Evolutionary conservation across 108 stramenopile species (phyloP), one percentile per base, ranked within the genome.

Genomic region (Skeletonema potamos): DNA sequence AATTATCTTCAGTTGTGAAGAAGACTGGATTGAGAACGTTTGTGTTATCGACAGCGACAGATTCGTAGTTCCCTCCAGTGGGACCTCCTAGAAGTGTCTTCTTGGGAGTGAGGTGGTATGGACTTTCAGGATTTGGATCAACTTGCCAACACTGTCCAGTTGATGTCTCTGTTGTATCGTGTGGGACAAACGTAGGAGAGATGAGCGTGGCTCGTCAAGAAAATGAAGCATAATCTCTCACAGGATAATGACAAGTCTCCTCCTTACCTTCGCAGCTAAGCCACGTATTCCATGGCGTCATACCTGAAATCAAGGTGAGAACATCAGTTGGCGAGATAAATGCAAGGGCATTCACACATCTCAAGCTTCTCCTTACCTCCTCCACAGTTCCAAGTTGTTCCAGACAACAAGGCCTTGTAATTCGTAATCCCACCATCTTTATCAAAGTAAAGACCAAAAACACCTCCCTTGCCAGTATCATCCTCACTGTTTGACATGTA

Each of bases 401-500:
- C 67, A 0, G 30, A 54, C 10, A 85, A 33, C 2, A 84, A 6
- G 0, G 28, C 11, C 22, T 62, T 30, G 46, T 88, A 88, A 29
- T 74, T 69, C 22, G 73, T 41, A 20, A 84, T 36, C 29, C 72
- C 57, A 3, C 80, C 80, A 28, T 84, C 64, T 24, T 46, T 24
- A 36, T 84, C 62, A 33, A 87, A 84, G 12, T 66, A 59, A 3
- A 84, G 24, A 15, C 70, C 71, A 17, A 76, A 81, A 8, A 84
- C 86, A 11, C 84, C 87, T 26, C 81, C 84, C 6, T 64, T 36
- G 9, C 63, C 64, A 5, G 46, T 33, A 18, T 33, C 33, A 15
- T 70, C 58, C 70, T 88, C 87, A 12, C 80, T 74, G 67, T 88
- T 88, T 61, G 81, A 79, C 3, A 86, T 60, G 55, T 89, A 89